Evolutionary conservation across 345 rosid genomes (phyloP).

Genomic region (Tarenaya hassleriana): DNA sequence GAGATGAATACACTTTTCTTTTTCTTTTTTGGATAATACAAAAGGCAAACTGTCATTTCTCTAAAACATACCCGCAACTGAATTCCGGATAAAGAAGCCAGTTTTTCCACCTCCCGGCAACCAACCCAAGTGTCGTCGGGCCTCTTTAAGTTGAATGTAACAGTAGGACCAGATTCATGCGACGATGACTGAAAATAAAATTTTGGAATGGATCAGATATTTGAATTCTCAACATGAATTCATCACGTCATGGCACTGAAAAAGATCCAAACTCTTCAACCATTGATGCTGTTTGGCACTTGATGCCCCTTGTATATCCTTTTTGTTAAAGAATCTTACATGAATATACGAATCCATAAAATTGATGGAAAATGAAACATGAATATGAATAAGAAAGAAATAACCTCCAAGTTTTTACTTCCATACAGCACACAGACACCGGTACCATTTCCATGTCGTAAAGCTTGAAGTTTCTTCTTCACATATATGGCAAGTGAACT

Average conservation of each 20-base stretch:
- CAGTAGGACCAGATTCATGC: constrained; percentile 50
- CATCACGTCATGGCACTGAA: constrained; percentile 1
- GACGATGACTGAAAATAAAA: constrained; percentile 37
- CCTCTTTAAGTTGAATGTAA: constrained; percentile 84
- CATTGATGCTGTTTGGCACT: not conserved
- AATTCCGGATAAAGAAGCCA: constrained; percentile 88
- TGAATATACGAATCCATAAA: constrained; percentile 8
- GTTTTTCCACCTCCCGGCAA: constrained; percentile 84
- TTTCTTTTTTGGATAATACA: not conserved
- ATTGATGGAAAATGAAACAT: constrained; percentile 1
- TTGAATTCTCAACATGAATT: not conserved
- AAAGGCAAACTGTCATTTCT: constrained; percentile 14
- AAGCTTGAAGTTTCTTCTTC: constrained; percentile 53
- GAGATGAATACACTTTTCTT: not conserved
- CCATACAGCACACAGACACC: constrained; percentile 63
- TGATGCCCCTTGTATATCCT: not conserved
- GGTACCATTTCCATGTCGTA: constrained; percentile 62
- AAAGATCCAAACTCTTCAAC: not conserved
- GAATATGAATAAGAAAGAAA: constrained; percentile 9
- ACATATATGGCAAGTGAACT: constrained; percentile 55
- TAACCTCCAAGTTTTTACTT: constrained; percentile 43
- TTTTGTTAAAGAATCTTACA: constrained; percentile 20
- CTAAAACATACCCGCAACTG: constrained; percentile 76
- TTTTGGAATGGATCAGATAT: constrained; percentile 18
- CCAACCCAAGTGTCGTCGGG: constrained; percentile 96